Evolutionary conservation across 2,329 filamentous ascomycete genomes (phyloP).

Genomic region (Aureobasidium melanogenum): DNA sequence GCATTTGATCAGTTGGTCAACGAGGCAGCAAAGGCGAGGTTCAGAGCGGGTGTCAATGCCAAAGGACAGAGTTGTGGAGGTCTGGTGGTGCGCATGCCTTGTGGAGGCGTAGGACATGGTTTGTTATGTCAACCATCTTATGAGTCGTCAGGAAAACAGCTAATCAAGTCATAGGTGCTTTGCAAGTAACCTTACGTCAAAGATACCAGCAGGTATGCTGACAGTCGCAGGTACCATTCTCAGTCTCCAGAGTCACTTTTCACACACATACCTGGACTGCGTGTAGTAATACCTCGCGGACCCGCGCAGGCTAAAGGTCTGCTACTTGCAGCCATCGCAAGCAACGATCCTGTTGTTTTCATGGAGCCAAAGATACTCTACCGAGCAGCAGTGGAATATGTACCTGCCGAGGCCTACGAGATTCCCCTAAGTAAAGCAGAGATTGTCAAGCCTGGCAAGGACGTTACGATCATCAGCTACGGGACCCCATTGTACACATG

Average conservation of each 20-base stretch:
- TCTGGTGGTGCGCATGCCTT: conserved; percentile 82
- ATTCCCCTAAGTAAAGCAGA: conserved; percentile 81
- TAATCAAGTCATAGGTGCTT: background rate
- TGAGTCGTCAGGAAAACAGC: background rate
- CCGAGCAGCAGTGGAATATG: conserved; percentile 83
- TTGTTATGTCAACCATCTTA: conserved; percentile 47
- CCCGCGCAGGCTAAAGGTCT: conserved; percentile 84
- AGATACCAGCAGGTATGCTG: background rate
- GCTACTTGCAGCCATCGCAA: conserved; percentile 64
- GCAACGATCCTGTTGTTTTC: conserved; percentile 81
- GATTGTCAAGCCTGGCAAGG: conserved; percentile 66
- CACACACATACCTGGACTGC: conserved; percentile 75
- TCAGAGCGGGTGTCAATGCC: conserved; percentile 52
- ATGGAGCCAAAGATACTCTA: conserved; percentile 94
- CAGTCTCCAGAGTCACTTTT: conserved; percentile 86
- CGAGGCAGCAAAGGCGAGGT: conserved; percentile 82
- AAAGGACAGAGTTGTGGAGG: conserved; percentile 51
- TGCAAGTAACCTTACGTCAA: background rate
- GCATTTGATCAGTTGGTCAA: conserved; percentile 93
- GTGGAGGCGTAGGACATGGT: conserved; percentile 81
- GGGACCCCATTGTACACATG: conserved; percentile 85
- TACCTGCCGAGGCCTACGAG: conserved; percentile 71
- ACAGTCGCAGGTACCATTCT: conserved; percentile 57
- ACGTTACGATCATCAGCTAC: conserved; percentile 80
- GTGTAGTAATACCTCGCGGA: conserved; percentile 78